Conservation (phyloP, 2,329 filamentous ascomycete species). For the Botrytis fabae region DNA sequence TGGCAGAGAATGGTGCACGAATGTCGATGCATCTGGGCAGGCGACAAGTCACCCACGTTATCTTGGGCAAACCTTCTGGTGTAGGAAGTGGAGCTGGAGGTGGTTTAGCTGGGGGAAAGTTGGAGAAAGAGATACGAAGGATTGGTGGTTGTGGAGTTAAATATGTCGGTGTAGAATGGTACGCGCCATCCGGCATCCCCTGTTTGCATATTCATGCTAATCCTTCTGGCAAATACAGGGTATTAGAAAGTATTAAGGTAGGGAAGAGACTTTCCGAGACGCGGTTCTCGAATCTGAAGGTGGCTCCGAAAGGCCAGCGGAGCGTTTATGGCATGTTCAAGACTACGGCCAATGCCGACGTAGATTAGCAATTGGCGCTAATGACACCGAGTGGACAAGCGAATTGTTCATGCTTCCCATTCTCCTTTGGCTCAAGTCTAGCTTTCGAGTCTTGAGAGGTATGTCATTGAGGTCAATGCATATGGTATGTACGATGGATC, state of each 20-base stretch:
- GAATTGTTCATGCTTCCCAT: conserved; percentile 10
- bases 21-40: conserved; percentile 71
- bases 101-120: conserved; percentile 72
- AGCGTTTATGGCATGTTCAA: conserved; percentile 61
- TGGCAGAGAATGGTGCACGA: conserved; percentile 71
- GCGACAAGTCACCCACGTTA: conserved; percentile 79
- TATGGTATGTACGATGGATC: conserved; percentile 21
- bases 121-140: conserved; percentile 75
- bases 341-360: conserved; percentile 28
- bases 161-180: conserved; percentile 83
- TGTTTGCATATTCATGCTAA: conserved; percentile 18
- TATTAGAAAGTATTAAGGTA: conserved; percentile 77
- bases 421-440: neutral
- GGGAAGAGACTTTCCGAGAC: conserved; percentile 74
- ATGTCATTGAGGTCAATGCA: conserved; percentile 23
- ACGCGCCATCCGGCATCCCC: conserved; percentile 33
- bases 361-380: conserved; percentile 17
- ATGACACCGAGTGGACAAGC: conserved; percentile 12
- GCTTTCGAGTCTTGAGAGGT: conserved; percentile 15
- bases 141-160: conserved; percentile 70
- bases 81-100: conserved; percentile 63
- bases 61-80: conserved; percentile 63
- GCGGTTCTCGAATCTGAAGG: conserved; percentile 63
- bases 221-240: conserved; percentile 50
- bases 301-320: conserved; percentile 61